phyloP scores from a whole-genome alignment of 371 early-diverging fungal genomes.

The Syncephalis plumigaleata region DNA sequence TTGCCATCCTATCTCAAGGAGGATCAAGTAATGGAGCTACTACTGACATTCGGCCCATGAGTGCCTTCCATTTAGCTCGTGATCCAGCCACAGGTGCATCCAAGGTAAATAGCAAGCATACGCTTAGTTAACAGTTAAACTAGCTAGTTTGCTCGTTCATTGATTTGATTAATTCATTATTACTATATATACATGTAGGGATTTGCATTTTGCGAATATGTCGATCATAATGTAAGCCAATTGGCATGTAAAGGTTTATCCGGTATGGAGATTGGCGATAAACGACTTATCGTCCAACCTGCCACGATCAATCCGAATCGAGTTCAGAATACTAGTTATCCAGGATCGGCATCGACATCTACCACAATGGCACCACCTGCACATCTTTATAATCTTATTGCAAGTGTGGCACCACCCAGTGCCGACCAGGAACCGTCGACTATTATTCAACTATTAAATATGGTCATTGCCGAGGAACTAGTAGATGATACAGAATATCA shows the following conservation, averaged over 20 bases:
- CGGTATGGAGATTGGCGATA: conserved; percentile 89
- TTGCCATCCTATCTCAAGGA: conserved; percentile 78
- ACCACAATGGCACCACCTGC: not conserved
- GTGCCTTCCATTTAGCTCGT: conserved; percentile 82
- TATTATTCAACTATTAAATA: conserved; percentile 81
- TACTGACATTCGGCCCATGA: conserved; percentile 86
- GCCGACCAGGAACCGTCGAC: conserved; percentile 45
- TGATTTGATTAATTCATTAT: not conserved
- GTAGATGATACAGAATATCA: conserved; percentile 73
- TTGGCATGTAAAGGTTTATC: conserved; percentile 87
- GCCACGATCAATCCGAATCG: conserved; percentile 64
- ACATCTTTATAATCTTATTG: conserved; percentile 9
- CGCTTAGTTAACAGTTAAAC: no score
- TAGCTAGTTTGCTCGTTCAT: no score
- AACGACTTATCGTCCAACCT: conserved; percentile 84
- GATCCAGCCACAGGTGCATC: conserved; percentile 63
- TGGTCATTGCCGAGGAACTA: conserved; percentile 83
- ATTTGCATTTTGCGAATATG: conserved; percentile 93
- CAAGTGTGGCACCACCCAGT: conserved; percentile 5
- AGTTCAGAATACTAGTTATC: conserved; percentile 10
- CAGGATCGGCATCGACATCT: not conserved
- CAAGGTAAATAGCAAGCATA: conserved; percentile 28
- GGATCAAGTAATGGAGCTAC: conserved; percentile 83
- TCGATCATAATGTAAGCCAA: conserved; percentile 75
- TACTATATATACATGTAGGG: conserved; percentile 29